Evolutionary conservation across 768 basidiomycete genomes (phyloP).

Genomic region (Termitomyces eurrhizus): DNA sequence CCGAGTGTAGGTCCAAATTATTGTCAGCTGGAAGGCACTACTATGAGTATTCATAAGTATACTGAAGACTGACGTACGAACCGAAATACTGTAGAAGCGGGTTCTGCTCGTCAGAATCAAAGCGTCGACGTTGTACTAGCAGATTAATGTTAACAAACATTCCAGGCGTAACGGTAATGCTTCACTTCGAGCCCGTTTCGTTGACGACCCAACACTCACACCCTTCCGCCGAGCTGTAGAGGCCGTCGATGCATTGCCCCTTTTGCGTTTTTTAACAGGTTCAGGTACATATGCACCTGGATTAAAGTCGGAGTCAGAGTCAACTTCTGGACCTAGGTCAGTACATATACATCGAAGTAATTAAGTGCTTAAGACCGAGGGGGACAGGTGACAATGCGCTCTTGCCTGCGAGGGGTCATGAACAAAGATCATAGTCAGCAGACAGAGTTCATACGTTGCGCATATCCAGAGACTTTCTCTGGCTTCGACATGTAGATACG

Average conservation of each 20-base stretch:
- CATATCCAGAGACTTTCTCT: conserved; percentile 29
- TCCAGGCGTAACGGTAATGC: background rate
- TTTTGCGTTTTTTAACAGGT: conserved; percentile 23
- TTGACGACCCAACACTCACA: conserved; percentile 2
- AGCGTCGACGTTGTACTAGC: conserved; percentile 2
- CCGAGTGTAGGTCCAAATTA: conserved; percentile 49
- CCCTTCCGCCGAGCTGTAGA: conserved; percentile 16
- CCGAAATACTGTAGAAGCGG: conserved; percentile 50
- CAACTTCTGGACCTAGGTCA: conserved; percentile 29
- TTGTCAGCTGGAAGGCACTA: conserved; percentile 22
- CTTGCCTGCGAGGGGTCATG: conserved; percentile 22
- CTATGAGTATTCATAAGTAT: background rate
- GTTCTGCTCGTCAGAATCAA: conserved; percentile 26
- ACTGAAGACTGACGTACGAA: conserved; percentile 17
- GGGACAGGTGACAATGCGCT: conserved; percentile 31
- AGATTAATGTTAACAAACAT: background rate
- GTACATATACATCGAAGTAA: background rate
- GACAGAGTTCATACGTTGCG: conserved; percentile 22
- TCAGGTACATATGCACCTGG: conserved; percentile 35
- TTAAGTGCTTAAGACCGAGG: conserved; percentile 24
- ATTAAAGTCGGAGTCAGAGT: conserved; percentile 50
- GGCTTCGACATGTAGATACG: conserved; percentile 28
- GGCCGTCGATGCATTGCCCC: conserved; percentile 8
- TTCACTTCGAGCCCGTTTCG: conserved; percentile 7
- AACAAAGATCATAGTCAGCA: background rate